Percentiles rank a stretch among this genome's conserved stretches.
phyloP scores from a whole-genome alignment of 148 eudicot genomes.

The Nyssa sinensis region DNA sequence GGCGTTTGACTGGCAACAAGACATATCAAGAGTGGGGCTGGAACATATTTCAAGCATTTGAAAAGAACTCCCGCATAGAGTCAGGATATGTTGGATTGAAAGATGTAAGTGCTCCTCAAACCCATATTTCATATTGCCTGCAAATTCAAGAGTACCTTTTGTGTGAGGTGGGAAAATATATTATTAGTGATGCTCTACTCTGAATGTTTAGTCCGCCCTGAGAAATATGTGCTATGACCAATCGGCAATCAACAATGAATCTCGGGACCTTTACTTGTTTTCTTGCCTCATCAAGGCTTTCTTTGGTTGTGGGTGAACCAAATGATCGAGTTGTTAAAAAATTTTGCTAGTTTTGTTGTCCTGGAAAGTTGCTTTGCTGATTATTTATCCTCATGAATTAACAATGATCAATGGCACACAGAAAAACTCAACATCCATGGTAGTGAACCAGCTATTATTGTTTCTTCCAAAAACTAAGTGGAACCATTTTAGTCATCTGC shows the following conservation, averaged over 20 bases:
- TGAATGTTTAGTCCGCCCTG: background rate
- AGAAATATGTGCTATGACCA: background rate
- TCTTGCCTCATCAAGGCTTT: background rate
- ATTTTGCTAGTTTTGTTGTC: background rate
- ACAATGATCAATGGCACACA: background rate
- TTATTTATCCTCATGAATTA: background rate
- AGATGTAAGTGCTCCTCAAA: constrained; percentile 65
- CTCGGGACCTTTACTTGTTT: background rate
- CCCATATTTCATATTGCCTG: background rate
- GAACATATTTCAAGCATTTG: constrained; percentile 98
- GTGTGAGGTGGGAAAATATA: background rate
- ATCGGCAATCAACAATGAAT: background rate
- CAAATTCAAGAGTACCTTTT: constrained; percentile 2
- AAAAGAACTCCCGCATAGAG: constrained; percentile 87
- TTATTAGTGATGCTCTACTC: background rate
- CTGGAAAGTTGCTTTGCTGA: background rate
- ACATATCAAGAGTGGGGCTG: constrained; percentile 99
- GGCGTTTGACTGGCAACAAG: constrained; percentile 96
- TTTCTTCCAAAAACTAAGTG: background rate
- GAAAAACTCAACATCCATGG: background rate
- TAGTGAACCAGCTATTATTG: background rate
- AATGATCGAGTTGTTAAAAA: background rate
- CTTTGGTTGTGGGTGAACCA: background rate
- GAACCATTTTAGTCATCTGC: background rate
- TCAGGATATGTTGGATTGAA: constrained; percentile 96